Evolutionary conservation across 169 alveolate genomes (phyloP), one percentile per base, ranked within the genome.

Genomic region (Cryptosporidium meleagridis): DNA sequence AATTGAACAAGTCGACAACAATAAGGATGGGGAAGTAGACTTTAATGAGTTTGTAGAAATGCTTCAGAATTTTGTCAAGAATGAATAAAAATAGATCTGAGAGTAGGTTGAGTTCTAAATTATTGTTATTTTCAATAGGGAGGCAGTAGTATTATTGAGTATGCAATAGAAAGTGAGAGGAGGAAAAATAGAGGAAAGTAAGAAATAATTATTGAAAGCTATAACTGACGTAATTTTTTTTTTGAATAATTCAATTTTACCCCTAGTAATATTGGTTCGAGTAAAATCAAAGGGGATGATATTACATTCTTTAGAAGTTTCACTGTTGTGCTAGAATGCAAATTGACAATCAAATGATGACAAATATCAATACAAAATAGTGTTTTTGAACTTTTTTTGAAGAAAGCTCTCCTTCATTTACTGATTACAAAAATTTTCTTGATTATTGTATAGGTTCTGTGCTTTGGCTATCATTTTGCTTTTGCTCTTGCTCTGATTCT

Each of bases 11-110:
- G 98, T 95, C n/a, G 98, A 96, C 71, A 89, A 93, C 45, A 96
- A 97, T 84, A 96, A 96, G 26, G 98, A 96, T 84, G 98, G 98
- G 12, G 97, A 94, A 75, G 97, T 97, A 35, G 98, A 96, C 92
- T 96, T 96, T 75, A 96, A 96, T 41, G 99, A 97, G 75, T 97
- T 97, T 91, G 94, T 96, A 80, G 94, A 92, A 29, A 96, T 97
- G 98, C 95, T 96, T 87, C 92, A 92, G 61, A 94, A 94, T 31
- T 65, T 80, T 65, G 89, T 80, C 31, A 59, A 23, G 53, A 41
- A 37, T 21, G 18, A 55, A 55, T 48, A 14, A 5, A 0, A 3
- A 14, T 37, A 10, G 1, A 29, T 5, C 2, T 3, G 69, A n/a
- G 69, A 29, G 3, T n/a, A 7, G 12, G 14, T 16, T 3, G 44